Base-by-base conservation (phyloP, 345 rosid species). In the Dimocarpus longan region DNA sequence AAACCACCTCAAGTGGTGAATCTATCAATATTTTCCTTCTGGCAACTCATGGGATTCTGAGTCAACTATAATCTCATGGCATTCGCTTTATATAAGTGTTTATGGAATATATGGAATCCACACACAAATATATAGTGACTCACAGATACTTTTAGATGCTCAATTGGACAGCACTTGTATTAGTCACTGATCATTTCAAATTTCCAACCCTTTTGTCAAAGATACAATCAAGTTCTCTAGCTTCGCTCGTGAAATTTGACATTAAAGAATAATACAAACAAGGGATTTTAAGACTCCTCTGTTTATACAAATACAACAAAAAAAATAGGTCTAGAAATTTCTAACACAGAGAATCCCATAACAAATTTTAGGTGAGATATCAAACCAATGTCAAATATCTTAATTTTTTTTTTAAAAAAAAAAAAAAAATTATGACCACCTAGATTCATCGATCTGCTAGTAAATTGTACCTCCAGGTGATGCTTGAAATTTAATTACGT, bases 31-130 rank as follows among this genome's bases (percentile, higher is more conserved):
- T 52, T 63, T 73, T 72, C n/a, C 19, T 24, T n/a, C 68, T 66
- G 56, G 69, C 77, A 37, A 60, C 7, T 70, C 60, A 67, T 79
- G 86, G 78, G 48, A 76, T 76, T 83, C 80, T 77, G 85, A 86
- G 73, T 81, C 84, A 64, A 70, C 82, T 62, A 8, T 37, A 43
- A 66, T 26, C 24, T 54, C 64, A 76, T 32, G 46, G 48, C 48
- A 50, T 62, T 68, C 71, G 57, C 63, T 73, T 72, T 70, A 37
- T 67, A 71, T 18, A 60, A 52, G 43, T 72, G 26, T 19, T 1
- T 26, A 75, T 71, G 82, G 68, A 75, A 50, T 73, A 32, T 13
- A 75, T 71, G 82, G 70, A 76, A 52, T 76, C 76, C 77, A 69
- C 70, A 26, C 4, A 64, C 44, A 56, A 37, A 46, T 22, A 60